Conservation (phyloP, 2,329 filamentous ascomycete genomes). For the Calycina herbarum region DNA sequence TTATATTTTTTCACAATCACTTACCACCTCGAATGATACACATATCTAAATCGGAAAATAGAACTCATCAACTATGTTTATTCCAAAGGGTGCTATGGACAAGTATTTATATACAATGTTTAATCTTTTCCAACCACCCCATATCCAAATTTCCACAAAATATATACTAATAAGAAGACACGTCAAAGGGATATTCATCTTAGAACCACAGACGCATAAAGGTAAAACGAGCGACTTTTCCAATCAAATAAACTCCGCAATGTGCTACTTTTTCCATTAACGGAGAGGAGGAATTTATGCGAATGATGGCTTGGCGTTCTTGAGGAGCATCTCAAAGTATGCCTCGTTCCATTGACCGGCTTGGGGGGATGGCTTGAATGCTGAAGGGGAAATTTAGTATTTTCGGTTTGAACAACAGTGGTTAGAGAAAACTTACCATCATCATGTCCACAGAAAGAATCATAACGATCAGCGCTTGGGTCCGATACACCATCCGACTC, state of each 20-base stretch:
- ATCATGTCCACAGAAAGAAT: conserved; percentile 48
- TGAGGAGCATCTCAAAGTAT: conserved; percentile 46
- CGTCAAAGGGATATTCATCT: not conserved
- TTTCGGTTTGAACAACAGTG: conserved; percentile 31
- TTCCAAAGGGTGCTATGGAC: conserved; percentile 2
- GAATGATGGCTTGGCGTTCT: conserved; percentile 39
- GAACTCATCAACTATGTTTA: not conserved
- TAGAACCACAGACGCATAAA: not conserved
- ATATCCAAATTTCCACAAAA: not conserved
- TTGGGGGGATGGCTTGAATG: conserved; percentile 44
- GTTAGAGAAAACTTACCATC: conserved; percentile 45
- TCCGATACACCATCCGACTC: conserved; percentile 34
- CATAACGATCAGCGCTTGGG: conserved; percentile 45
- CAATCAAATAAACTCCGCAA: not conserved
- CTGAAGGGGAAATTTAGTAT: conserved; percentile 19
- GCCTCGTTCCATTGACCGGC: conserved; percentile 46
- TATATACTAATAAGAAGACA: conserved; percentile 3
- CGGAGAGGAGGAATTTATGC: conserved; percentile 9
- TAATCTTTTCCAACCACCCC: not conserved
- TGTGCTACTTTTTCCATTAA: not conserved
- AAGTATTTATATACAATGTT: not conserved
- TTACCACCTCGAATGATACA: too few species aligned
- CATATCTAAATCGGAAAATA: too few species aligned
- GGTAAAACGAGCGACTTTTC: not conserved
- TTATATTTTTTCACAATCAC: too few species aligned